Conservation (phyloP, 1,139 yeast species). For the Saccharomyces hybrid region DNA sequence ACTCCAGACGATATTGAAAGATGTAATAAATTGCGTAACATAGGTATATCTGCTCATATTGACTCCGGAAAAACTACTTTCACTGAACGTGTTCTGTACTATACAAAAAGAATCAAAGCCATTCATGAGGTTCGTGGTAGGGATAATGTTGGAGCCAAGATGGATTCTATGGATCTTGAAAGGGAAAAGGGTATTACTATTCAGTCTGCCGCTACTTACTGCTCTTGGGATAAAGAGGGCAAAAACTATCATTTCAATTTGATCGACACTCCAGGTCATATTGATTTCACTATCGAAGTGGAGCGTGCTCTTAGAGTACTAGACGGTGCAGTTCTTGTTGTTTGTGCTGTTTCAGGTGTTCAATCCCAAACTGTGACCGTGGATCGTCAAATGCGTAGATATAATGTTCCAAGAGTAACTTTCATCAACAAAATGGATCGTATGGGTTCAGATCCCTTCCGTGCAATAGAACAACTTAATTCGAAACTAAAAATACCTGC, state of each 20-base stretch:
- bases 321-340: slow-evolving; percentile 97
- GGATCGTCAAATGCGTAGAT: slow-evolving; percentile 97
- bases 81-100: slow-evolving; percentile 92
- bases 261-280: slow-evolving; percentile 97
- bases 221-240: slow-evolving; percentile 82
- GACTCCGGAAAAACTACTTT: slow-evolving; percentile 96
- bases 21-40: slow-evolving; percentile 67
- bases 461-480: slow-evolving; percentile 87
- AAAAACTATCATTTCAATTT: slow-evolving; percentile 77
- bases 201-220: slow-evolving; percentile 97
- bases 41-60: slow-evolving; percentile 96
- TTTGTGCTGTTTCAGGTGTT: slow-evolving; percentile 97
- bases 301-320: slow-evolving; percentile 94
- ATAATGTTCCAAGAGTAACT: slow-evolving; percentile 92
- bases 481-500: slow-evolving; percentile 84
- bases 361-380: slow-evolving; percentile 98
- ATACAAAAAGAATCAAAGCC: slow-evolving; percentile 95
- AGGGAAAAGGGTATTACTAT: slow-evolving; percentile 97
- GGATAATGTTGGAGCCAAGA: slow-evolving; percentile 97
- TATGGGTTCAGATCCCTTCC: slow-evolving; percentile 97
- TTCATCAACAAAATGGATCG: slow-evolving; percentile 98
- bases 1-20: slow-evolving; percentile 51
- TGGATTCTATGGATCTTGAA: slow-evolving; percentile 97
- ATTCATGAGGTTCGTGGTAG: slow-evolving; percentile 98
- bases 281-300: slow-evolving; percentile 96